Base-by-base conservation (phyloP, 2,329 filamentous ascomycete genomes). In the Cytospora mali region DNA sequence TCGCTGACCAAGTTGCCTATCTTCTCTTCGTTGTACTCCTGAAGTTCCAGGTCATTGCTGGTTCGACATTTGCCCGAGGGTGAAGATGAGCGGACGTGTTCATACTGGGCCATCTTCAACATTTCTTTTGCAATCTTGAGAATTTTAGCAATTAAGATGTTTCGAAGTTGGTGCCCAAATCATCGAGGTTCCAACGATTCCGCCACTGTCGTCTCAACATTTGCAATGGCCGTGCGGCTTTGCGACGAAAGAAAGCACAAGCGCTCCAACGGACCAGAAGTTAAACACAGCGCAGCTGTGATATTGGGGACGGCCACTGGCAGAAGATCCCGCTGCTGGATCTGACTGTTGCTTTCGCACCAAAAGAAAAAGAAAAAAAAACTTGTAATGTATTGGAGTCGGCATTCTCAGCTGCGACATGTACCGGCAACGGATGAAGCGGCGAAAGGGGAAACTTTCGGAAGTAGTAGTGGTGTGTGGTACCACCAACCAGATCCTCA, bases 51-150 rank as follows among this genome's bases (percentile, higher is more conserved):
- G 3, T 61, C 57, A 31, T 61, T 35, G 49, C 52, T 59, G 51
- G 46, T 18, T 21, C 57, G 53, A 21, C 49, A 50, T 31, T 54
- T 42, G n/a, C 56, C 52, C 2, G 31, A 55, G 4, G 63, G 65
- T 13, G 64, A 68, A 59, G 60, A 68, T 55, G 65, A 67, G 60
- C 62, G 65, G 58, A 64, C 42, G 29, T 60, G 65, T 58, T 64
- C 63, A 59, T 69, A 70, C 62, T 46, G 21, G 21, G 57, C 51
- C 61, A 64, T 66, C 6, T 54, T 58, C n/a, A n/a, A n/a, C n/a
- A n/a, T n/a, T n/a, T n/a, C n/a, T n/a, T n/a, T n/a, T n/a, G n/a
- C n/a, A n/a, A n/a, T n/a, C n/a, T n/a, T n/a, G n/a, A n/a, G n/a
- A n/a, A n/a, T n/a, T n/a, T n/a, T 16, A 29, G 2, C n/a, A 18